Percentiles rank a stretch among this genome's conserved stretches.
Conservation (phyloP, 2,329 filamentous ascomycete genomes). For the Trichoderma pleuroti region DNA sequence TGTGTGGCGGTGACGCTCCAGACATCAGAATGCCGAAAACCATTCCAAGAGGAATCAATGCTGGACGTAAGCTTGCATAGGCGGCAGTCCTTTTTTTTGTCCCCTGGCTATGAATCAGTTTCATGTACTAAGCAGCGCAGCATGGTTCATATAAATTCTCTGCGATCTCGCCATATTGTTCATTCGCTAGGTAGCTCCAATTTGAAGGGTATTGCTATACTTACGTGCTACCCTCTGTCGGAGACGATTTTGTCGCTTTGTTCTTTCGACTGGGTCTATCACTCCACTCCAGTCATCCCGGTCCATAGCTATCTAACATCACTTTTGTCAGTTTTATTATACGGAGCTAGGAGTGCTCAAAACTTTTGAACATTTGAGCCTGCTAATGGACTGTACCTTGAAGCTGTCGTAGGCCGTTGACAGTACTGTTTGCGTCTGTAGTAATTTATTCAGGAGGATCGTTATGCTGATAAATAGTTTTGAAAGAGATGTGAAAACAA, state of each 20-base stretch:
- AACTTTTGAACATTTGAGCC: background rate
- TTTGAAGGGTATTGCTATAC: background rate
- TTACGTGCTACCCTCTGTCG: background rate
- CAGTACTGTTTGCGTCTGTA: background rate
- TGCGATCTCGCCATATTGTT: background rate
- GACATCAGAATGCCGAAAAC: background rate
- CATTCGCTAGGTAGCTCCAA: background rate
- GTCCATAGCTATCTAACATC: background rate
- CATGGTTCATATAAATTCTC: background rate
- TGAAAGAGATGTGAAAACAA: background rate
- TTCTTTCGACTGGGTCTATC: background rate
- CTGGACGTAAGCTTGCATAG: background rate
- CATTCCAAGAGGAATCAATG: background rate
- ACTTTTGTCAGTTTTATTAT: background rate
- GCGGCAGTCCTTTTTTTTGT: background rate
- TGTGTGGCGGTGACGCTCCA: background rate
- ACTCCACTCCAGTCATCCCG: background rate
- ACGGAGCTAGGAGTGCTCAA: background rate
- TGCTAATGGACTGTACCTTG: background rate
- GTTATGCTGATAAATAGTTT: background rate
- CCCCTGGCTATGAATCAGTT: background rate
- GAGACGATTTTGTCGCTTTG: background rate
- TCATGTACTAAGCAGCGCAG: background rate
- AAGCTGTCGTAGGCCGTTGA: background rate
- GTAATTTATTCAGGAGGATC: background rate